phyloP scores from a whole-genome alignment of 805 yeast genomes.

The Monosporozyma yasuniensis region DNA sequence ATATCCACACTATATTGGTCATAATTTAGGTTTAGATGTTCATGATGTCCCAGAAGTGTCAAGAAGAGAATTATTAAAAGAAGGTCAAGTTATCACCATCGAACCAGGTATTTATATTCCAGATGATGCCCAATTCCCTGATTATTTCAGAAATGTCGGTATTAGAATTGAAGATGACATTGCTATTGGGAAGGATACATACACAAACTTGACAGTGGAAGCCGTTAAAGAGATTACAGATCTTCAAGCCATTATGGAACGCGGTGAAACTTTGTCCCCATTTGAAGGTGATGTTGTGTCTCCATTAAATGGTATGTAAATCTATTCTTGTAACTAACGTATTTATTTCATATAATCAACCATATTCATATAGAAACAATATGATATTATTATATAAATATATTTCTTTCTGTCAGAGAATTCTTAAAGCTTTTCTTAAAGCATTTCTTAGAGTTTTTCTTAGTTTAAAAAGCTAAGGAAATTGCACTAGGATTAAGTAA shows the following conservation, averaged over 20 bases:
- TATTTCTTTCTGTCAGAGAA: background rate
- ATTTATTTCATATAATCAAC: background rate
- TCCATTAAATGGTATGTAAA: constrained; percentile 14
- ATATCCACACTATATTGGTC: constrained; percentile 95
- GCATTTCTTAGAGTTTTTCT: background rate
- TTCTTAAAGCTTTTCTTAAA: background rate
- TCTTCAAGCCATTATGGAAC: constrained; percentile 56
- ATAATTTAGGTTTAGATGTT: constrained; percentile 85
- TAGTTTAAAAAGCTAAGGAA: background rate
- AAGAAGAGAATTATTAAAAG: constrained; percentile 42
- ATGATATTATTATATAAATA: background rate
- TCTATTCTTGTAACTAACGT: background rate
- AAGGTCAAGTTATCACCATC: constrained; percentile 81
- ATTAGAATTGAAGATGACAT: constrained; percentile 92
- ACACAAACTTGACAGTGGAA: constrained; percentile 61
- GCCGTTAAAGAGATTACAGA: constrained; percentile 83
- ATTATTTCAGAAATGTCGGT: constrained; percentile 77
- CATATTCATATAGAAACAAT: background rate
- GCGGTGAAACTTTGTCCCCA: constrained; percentile 46
- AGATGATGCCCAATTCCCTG: constrained; percentile 57
- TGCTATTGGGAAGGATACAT: constrained; percentile 57
- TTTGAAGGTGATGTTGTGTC: constrained; percentile 36
- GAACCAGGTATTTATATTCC: constrained; percentile 97
- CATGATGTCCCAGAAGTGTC: constrained; percentile 70
- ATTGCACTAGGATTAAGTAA: too few species aligned